Evolutionary conservation across 2,329 filamentous ascomycete species (phyloP).

Genomic region (Sporothrix pseudoabietina): DNA sequence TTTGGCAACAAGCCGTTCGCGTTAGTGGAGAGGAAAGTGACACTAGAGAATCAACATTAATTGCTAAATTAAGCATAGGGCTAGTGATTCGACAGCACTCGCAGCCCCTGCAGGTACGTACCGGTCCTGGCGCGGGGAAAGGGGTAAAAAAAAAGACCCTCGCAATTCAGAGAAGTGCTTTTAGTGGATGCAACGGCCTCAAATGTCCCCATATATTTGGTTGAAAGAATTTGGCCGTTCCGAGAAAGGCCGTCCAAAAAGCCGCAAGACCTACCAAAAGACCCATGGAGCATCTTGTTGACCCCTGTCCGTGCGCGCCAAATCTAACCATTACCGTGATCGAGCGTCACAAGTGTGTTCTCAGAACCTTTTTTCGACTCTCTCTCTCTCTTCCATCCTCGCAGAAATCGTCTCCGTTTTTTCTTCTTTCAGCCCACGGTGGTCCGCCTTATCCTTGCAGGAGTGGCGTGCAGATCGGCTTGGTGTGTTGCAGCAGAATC

Average conservation of each 20-base stretch:
- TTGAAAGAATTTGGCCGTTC: neutral
- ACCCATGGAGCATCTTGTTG: neutral
- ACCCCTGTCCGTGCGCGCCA: neutral
- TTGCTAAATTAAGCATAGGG: neutral
- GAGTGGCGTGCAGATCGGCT: conserved; percentile 9
- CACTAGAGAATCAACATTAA: neutral
- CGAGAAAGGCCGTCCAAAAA: neutral
- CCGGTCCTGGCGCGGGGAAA: neutral
- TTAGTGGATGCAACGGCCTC: neutral
- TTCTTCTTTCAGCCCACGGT: neutral
- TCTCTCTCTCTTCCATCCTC: neutral
- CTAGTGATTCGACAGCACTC: neutral
- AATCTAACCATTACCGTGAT: neutral
- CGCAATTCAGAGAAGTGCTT: neutral
- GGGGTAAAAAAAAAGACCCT: neutral
- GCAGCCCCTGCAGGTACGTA: neutral
- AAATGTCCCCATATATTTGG: neutral
- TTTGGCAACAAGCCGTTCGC: neutral
- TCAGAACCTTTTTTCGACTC: neutral
- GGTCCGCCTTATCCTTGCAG: neutral
- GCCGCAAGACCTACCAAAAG: neutral
- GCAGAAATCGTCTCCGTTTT: neutral
- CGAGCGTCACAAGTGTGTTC: neutral
- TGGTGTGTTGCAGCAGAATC: neutral
- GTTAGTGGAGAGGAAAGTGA: neutral